Percentiles rank a stretch among this genome's conserved stretches.
phyloP scores from a whole-genome alignment of 2,329 filamentous ascomycete genomes.

The Penicillium olsonii region DNA sequence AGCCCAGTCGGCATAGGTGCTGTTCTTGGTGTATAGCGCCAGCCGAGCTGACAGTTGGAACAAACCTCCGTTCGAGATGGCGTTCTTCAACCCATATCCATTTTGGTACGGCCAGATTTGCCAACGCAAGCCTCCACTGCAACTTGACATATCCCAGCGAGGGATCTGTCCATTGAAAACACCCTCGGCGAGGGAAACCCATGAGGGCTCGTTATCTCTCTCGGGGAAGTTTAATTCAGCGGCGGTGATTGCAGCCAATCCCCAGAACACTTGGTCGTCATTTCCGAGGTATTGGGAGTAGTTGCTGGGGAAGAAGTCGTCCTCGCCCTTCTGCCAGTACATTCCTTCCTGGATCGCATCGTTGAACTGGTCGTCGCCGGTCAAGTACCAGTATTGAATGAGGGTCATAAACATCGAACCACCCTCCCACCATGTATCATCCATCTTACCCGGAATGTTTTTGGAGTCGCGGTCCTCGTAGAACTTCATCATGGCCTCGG shows the following conservation, averaged over 20 bases:
- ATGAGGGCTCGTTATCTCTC: slow-evolving; percentile 44
- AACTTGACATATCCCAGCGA: slow-evolving; percentile 67
- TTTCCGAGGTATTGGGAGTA: slow-evolving; percentile 46
- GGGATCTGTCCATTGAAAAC: slow-evolving; percentile 68
- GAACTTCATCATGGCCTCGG: slow-evolving; percentile 51
- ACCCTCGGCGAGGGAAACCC: slow-evolving; percentile 61
- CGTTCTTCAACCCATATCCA: slow-evolving; percentile 79
- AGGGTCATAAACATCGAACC: slow-evolving; percentile 67
- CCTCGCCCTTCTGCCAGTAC: slow-evolving; percentile 28
- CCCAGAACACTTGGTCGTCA: slow-evolving; percentile 70
- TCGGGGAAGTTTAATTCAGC: slow-evolving; percentile 64
- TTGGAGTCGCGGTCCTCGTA: slow-evolving; percentile 53
- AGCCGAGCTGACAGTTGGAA: slow-evolving; percentile 76
- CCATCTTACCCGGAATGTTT: slow-evolving; percentile 55
- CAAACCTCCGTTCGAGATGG: slow-evolving; percentile 74
- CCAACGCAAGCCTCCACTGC: slow-evolving; percentile 72
- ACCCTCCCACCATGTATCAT: slow-evolving; percentile 74
- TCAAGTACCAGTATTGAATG: slow-evolving; percentile 69
- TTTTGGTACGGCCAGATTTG: slow-evolving; percentile 77
- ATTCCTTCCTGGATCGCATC: slow-evolving; percentile 49
- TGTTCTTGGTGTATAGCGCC: slow-evolving; percentile 63
- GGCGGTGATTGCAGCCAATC: slow-evolving; percentile 64
- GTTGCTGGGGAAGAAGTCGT: slow-evolving; percentile 33
- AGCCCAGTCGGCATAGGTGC: slow-evolving; percentile 64
- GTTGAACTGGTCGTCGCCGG: slow-evolving; percentile 64